Conservation (phyloP, 164 flowering plant genomes). For the Akebia trifoliata region DNA sequence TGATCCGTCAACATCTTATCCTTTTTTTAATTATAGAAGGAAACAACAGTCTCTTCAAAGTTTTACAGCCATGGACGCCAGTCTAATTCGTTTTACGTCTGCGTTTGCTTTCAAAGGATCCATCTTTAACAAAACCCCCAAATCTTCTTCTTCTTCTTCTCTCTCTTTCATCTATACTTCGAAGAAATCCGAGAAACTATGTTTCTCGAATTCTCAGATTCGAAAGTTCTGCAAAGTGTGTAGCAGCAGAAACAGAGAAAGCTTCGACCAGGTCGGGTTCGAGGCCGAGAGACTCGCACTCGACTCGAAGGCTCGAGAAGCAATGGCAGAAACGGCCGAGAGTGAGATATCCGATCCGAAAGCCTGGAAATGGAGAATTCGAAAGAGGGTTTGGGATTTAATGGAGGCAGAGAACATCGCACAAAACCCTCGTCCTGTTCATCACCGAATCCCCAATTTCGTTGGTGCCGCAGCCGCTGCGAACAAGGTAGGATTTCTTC, state of each 20-base stretch:
- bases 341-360: conserved; percentile 46
- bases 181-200: neutral
- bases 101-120: neutral
- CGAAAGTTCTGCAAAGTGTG: conserved; percentile 17
- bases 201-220: conserved; percentile 6
- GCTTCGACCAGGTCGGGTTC: conserved; percentile 55
- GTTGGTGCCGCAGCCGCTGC: conserved; percentile 70
- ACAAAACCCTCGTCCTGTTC: conserved; percentile 83
- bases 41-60: too few relatives aligned
- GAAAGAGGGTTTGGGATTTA: conserved; percentile 81
- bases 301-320: conserved; percentile 55
- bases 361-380: conserved; percentile 88
- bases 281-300: conserved; percentile 62
- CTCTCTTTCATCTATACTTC: neutral
- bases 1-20: too few relatives aligned
- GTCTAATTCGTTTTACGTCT: conserved; percentile 6
- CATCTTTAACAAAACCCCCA: neutral
- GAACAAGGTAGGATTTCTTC: conserved; percentile 29
- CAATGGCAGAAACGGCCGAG: conserved; percentile 60
- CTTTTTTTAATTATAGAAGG: too few relatives aligned
- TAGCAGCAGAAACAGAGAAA: conserved; percentile 15
- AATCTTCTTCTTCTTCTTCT: neutral
- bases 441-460: conserved; percentile 85
- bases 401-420: conserved; percentile 79
- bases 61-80: conserved; percentile 21